Percentiles rank a stretch among this genome's conserved stretches.
phyloP scores from a whole-genome alignment of 2,329 filamentous ascomycete genomes.

The Metarhizium sp. region DNA sequence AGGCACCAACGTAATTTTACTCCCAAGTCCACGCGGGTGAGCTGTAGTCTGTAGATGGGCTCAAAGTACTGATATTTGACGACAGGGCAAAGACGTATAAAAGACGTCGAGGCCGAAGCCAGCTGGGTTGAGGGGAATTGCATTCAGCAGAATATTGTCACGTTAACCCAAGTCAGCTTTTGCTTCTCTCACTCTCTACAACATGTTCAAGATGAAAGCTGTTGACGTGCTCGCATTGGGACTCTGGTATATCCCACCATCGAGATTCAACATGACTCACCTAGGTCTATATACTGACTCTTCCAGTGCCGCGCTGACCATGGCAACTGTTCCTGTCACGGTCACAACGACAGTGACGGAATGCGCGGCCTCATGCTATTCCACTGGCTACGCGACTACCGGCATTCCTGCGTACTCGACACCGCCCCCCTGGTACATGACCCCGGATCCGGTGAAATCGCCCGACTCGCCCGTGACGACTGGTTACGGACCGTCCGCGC shows the following conservation, averaged over 20 bases:
- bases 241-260: neutral
- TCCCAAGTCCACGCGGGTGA: too few species aligned
- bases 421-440: neutral
- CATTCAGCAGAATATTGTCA: too few species aligned
- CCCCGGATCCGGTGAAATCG: neutral
- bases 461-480: neutral
- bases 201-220: neutral
- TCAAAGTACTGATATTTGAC: neutral
- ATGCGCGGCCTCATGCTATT: conserved; percentile 18
- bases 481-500: neutral
- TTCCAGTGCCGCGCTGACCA: conserved; percentile 14
- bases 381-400: conserved; percentile 1
- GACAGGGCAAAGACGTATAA: neutral
- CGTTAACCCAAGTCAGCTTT: too few species aligned
- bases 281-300: neutral
- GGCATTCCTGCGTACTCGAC: neutral
- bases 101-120: neutral
- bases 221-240: neutral
- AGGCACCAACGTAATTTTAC: neutral
- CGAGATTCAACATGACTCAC: neutral
- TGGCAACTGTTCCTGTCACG: conserved; percentile 19
- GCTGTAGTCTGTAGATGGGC: too few species aligned
- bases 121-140: too few species aligned
- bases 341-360: conserved; percentile 20
- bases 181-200: too few species aligned